These are phyloP conservation scores for Asparagopsis taxiformis DNA, from an alignment of 31 red algal species.

Conservation along the genomic window DNA sequence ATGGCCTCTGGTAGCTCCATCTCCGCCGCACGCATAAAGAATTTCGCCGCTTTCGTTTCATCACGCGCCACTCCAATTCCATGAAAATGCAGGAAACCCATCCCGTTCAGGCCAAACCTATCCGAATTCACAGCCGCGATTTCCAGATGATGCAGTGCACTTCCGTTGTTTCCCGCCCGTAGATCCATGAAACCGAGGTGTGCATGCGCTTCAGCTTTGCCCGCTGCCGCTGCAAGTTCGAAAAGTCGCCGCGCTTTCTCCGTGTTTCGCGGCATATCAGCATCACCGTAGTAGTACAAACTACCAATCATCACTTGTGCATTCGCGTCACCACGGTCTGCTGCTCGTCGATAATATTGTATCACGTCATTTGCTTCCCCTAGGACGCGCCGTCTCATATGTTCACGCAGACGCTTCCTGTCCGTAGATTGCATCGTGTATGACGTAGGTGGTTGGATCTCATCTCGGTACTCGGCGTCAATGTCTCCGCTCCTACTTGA, in stretches of 20 bases:
- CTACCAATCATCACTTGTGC: constrained; percentile 56
- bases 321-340: constrained; percentile 56
- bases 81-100: constrained; percentile 51
- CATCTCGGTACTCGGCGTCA: constrained; percentile 1
- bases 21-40: constrained; percentile 45
- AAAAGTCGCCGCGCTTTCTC: constrained; percentile 44
- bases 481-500: background rate
- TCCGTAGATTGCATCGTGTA: constrained; percentile 3
- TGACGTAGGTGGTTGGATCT: constrained; percentile 1
- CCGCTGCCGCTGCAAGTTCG: constrained; percentile 32
- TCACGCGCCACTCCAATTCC: constrained; percentile 53
- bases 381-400: constrained; percentile 7
- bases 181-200: constrained; percentile 67
- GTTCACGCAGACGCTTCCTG: constrained; percentile 9
- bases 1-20: constrained; percentile 69
- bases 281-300: constrained; percentile 42
- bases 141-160: constrained; percentile 39
- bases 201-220: constrained; percentile 44
- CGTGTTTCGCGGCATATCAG: constrained; percentile 36
- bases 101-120: constrained; percentile 32
- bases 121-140: constrained; percentile 28
- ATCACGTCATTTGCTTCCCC: constrained; percentile 65
- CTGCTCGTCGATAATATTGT: constrained; percentile 71
- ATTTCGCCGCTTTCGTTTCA: constrained; percentile 15
- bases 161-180: constrained; percentile 32